Conservation (phyloP, 176 grass and related monocot species). For the Tuctoria greenei region DNA sequence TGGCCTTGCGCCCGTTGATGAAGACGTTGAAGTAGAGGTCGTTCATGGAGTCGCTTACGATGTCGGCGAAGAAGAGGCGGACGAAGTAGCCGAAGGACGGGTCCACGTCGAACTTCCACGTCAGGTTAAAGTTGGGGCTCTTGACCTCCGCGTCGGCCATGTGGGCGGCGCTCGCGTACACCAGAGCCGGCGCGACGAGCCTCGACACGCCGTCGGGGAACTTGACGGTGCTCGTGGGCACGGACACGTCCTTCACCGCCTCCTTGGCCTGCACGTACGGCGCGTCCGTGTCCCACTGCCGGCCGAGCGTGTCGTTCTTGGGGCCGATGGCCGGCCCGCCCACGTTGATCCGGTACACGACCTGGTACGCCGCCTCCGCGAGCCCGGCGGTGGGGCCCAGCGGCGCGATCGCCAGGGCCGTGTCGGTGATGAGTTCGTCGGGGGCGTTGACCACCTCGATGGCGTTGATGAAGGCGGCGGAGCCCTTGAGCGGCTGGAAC, state of each 20-base stretch:
- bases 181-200: slow-evolving; percentile 64
- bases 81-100: slow-evolving; percentile 56
- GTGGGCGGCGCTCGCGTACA: slow-evolving; percentile 69
- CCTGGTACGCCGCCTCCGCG: slow-evolving; percentile 52
- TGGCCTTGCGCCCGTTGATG: slow-evolving; percentile 64
- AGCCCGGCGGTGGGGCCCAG: slow-evolving; percentile 51
- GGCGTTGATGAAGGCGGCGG: slow-evolving; percentile 82
- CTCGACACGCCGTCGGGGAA: slow-evolving; percentile 64
- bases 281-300: slow-evolving; percentile 58
- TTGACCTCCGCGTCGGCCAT: slow-evolving; percentile 57
- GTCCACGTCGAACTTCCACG: slow-evolving; percentile 74
- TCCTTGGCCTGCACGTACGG: slow-evolving; percentile 45
- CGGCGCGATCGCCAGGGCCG: slow-evolving; percentile 44
- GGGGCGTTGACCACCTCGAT: slow-evolving; percentile 91
- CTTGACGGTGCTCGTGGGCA: slow-evolving; percentile 45
- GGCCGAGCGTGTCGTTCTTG: slow-evolving; percentile 76
- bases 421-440: slow-evolving; percentile 57
- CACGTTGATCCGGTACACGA: slow-evolving; percentile 75
- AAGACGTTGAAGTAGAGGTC: slow-evolving; percentile 95
- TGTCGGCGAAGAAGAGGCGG: slow-evolving; percentile 89
- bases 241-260: slow-evolving; percentile 45
- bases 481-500: slow-evolving; percentile 57
- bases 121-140: slow-evolving; percentile 74
- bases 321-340: slow-evolving; percentile 65
- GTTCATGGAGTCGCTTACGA: slow-evolving; percentile 74